Evolutionary conservation across 768 basidiomycete species (phyloP), one percentile per base, ranked within the genome.

Genomic region (Collybia nuda): DNA sequence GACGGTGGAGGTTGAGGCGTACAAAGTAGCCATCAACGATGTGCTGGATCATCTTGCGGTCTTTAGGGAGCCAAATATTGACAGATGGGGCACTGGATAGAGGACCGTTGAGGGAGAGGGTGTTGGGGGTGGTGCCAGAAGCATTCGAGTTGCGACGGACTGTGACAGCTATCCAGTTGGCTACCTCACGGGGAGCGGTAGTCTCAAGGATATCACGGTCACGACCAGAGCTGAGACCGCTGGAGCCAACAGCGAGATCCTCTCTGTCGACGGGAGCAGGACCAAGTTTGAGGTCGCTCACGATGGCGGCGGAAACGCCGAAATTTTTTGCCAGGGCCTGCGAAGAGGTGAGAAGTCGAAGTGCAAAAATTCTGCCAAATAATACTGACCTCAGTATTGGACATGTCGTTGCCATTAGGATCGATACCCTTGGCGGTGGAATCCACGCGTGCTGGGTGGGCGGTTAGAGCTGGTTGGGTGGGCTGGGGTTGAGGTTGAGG

Each of bases 331-430:
- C 90, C 43, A 91, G 78, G 21, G 86, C 76, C 78, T 84, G 18
- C 1, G 17, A 44, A 22, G 42, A 51, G 23, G 46, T 29, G 15
- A n/a, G 7, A 40, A 40, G n/a, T 9, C 36, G 18, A 17, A 50
- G 1, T 38, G 18, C 4, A 23, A 18, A 51, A 29, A 35, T 35
- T 17, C 7, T 14, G 12, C 32, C 5, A 18, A 39, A 15, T 15
- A n/a, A 22, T 40, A 62, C 67, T 40, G 57, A 81, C 82, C 56
- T 80, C 81, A 6, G 86, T 78, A 62, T 78, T 83, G 44, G 88
- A 86, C 76, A 92, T 79, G 66, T 93, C 88, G 56, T 89, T 84
- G 5, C 83, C 79, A 52, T 86, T 80, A 3, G 91, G 91, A 62
- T 93, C 91, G 56, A 84, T 81, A 44, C 88, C 90, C 62, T 84